Percentiles rank a stretch among this genome's conserved stretches.
These are phyloP conservation scores for Trypethelium eluteriae DNA, from an alignment of 495 filamentous ascomycete species.

Conservation along the genomic window DNA sequence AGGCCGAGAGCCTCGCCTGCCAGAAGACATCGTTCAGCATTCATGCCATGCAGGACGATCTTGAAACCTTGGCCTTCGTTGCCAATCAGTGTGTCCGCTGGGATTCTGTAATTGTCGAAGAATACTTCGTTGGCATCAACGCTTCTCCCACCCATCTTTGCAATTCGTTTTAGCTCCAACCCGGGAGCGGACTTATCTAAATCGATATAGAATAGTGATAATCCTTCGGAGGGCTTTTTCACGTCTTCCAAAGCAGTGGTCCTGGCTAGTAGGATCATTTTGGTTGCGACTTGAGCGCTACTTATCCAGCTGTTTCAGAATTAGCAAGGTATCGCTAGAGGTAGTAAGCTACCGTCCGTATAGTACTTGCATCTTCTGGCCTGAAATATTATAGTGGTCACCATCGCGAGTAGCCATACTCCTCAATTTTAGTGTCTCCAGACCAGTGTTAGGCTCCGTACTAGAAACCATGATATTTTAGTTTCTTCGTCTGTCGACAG, in stretches of 20 bases:
- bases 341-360: not conserved
- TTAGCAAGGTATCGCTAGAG: constrained; percentile 14
- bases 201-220: constrained; percentile 71
- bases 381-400: constrained; percentile 54
- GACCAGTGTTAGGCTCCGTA: constrained; percentile 60
- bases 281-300: constrained; percentile 65
- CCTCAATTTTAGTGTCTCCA: constrained; percentile 62
- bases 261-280: constrained; percentile 71
- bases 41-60: constrained; percentile 76
- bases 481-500: not conserved
- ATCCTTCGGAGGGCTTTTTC: constrained; percentile 57
- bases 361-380: constrained; percentile 63
- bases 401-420: constrained; percentile 48
- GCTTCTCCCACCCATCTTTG: constrained; percentile 73
- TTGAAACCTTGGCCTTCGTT: constrained; percentile 66
- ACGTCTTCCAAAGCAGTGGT: constrained; percentile 61
- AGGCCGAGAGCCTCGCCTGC: constrained; percentile 72
- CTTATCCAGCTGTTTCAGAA: constrained; percentile 51
- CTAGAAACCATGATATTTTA: constrained; percentile 14
- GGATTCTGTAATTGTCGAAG: constrained; percentile 64
- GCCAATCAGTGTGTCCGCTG: constrained; percentile 55
- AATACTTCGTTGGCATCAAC: constrained; percentile 82
- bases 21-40: constrained; percentile 68
- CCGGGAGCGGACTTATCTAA: constrained; percentile 51
- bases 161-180: constrained; percentile 60